Conservation (phyloP, 192 early-diverging fungal genomes). For the Backusella morwellensis region DNA sequence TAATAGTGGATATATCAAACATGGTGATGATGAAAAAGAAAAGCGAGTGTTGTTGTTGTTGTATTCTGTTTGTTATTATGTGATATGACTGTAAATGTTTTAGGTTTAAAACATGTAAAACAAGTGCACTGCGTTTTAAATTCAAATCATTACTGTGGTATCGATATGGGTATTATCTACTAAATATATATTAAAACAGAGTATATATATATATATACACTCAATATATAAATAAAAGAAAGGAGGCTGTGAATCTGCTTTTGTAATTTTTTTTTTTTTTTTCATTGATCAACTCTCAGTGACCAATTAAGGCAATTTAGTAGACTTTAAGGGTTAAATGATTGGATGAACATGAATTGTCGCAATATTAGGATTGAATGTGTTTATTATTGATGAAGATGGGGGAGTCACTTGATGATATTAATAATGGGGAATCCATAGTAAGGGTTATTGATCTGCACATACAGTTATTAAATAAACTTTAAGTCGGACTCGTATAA, state of each 20-base stretch:
- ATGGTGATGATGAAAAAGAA: neutral
- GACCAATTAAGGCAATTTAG: neutral
- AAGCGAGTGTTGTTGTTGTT: neutral
- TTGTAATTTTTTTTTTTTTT: neutral
- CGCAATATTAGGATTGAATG: neutral
- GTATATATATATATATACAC: neutral
- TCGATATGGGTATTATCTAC: too few species aligned
- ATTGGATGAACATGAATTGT: neutral
- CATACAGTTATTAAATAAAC: neutral
- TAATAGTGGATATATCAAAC: neutral
- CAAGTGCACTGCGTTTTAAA: neutral
- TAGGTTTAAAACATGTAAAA: neutral
- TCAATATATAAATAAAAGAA: neutral
- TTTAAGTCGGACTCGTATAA: neutral
- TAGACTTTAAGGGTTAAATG: neutral
- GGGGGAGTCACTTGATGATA: neutral
- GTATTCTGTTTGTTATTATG: neutral
- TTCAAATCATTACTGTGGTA: neutral
- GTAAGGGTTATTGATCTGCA: neutral
- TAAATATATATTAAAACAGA: neutral
- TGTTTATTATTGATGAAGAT: neutral
- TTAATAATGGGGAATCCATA: neutral
- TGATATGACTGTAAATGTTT: neutral
- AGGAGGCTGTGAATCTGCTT: neutral
- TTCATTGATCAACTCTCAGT: neutral